A percentile compares a stretch with the other conserved stretches of the same genome.
Conservation (phyloP, 352 stramenopile genomes). For the Phytophthora rubi region DNA sequence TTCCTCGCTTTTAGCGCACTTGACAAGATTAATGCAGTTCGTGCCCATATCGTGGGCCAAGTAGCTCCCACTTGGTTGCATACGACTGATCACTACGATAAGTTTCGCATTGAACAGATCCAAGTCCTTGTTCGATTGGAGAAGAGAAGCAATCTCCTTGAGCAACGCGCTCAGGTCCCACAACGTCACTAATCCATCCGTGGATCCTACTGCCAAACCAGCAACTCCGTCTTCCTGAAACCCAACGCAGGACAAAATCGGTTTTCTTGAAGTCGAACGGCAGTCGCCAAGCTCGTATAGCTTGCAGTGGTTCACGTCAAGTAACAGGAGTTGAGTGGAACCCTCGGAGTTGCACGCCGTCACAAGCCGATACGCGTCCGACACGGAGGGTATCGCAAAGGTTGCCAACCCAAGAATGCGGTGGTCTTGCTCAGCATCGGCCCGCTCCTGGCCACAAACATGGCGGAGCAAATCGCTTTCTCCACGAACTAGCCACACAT, state of each 20-base stretch:
- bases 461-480: constrained; percentile 49
- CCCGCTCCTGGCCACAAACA: constrained; percentile 67
- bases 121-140: constrained; percentile 20
- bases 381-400: constrained; percentile 43
- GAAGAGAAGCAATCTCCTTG: constrained; percentile 20
- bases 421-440: constrained; percentile 74
- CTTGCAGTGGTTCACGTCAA: constrained; percentile 45
- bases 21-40: constrained; percentile 66
- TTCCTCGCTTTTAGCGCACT: constrained; percentile 20
- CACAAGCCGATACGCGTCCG: constrained; percentile 55
- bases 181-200: constrained; percentile 80
- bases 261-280: constrained; percentile 68
- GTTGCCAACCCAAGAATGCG: constrained; percentile 80
- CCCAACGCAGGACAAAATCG: constrained; percentile 74
- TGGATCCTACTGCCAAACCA: constrained; percentile 79
- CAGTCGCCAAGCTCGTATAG: constrained; percentile 62
- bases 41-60: constrained; percentile 85
- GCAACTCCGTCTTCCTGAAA: constrained; percentile 43
- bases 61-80: constrained; percentile 59
- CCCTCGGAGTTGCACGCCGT: constrained; percentile 83
- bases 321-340: constrained; percentile 61
- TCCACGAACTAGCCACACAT: constrained; percentile 67
- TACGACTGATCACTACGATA: constrained; percentile 30
- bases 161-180: constrained; percentile 64
- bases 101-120: constrained; percentile 27